These are phyloP conservation scores for Wallacemonas sp. DNA, from an alignment of 208 protist species.

Conservation along the genomic window DNA sequence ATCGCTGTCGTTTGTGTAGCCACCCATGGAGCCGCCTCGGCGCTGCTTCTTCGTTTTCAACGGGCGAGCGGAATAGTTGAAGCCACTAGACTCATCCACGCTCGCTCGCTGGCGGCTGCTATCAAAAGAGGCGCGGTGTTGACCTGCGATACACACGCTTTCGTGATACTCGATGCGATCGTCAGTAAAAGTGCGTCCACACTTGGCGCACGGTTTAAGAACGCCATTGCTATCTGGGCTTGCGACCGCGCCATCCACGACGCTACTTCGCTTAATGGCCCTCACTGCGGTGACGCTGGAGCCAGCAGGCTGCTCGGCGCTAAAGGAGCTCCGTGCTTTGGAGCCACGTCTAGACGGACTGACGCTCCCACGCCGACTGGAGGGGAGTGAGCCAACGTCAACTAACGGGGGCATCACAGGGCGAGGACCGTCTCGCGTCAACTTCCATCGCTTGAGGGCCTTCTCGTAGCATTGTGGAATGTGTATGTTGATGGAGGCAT, in stretches of 20 bases:
- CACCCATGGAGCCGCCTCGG: conserved; percentile 23
- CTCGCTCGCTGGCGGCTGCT: conserved; percentile 70
- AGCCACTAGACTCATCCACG: conserved; percentile 22
- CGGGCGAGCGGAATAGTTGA: conserved; percentile 9
- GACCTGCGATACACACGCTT: conserved; percentile 80
- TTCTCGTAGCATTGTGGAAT: conserved; percentile 91
- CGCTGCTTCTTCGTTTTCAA: conserved; percentile 13
- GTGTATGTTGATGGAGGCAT: conserved; percentile 83
- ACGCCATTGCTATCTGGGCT: conserved; percentile 44
- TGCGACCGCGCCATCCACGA: conserved; percentile 14
- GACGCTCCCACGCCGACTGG: conserved; percentile 4
- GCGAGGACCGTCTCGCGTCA: conserved; percentile 69
- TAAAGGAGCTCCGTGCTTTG: neutral
- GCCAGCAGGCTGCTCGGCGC: conserved; percentile 34
- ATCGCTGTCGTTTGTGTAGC: conserved; percentile 17
- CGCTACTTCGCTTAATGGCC: conserved; percentile 27
- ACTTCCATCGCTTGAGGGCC: conserved; percentile 76
- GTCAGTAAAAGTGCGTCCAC: conserved; percentile 84
- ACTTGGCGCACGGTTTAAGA: conserved; percentile 85
- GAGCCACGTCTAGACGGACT: conserved; percentile 3
- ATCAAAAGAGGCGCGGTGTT: conserved; percentile 78
- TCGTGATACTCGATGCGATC: conserved; percentile 91
- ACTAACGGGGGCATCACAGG: conserved; percentile 68
- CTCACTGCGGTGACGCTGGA: conserved; percentile 47
- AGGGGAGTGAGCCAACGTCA: conserved; percentile 1